Base-by-base conservation (phyloP, 257 asterid genomes). In the Striga asiatica region DNA sequence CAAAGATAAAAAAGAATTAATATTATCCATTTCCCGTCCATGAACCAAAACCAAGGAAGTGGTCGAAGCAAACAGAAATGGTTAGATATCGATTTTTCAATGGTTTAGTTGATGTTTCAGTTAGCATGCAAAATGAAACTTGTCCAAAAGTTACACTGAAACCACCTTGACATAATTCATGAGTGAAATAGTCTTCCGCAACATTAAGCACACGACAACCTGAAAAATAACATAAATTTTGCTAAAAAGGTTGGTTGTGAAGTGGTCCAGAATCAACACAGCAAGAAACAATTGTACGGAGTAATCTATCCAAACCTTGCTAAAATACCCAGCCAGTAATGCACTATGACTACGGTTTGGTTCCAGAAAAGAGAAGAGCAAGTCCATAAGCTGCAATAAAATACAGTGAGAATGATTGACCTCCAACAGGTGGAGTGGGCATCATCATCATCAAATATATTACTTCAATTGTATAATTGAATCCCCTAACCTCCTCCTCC, bases 81-180 rank as follows among this genome's bases (percentile, higher is more conserved):
- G n/a, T n/a, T n/a, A n/a, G n/a, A n/a, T n/a, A n/a, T n/a, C n/a
- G n/a, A n/a, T n/a, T n/a, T n/a, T n/a, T n/a, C n/a, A n/a, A n/a
- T n/a, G n/a, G n/a, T n/a, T n/a, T 16, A 1, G 18, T 50, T 10
- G 55, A n/a, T 3, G 56, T 58, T 29, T 23, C 29, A 22, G 16
- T 27, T 16, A 39, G 49, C 22, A 49, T 6, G 54, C 29, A 21
- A 16, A 12, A 13, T 16, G 39, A 50, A 13, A 19, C 12, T 50
- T 23, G 12, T 50, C 38, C 52, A 39, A 24, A 39, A 24, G 10
- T 48, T 34, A 17, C 18, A 27, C 43, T 53, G 19, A 58, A 69
- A 56, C 64, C 71, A 92, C 98, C 94, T 92, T 83, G 19, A 92
- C 88, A 68, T 84, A 88, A 77, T 84, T 84, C 87, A 87, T 84